Base-by-base conservation (phyloP, 495 filamentous ascomycete species). In the Mycothermus thermophilus region DNA sequence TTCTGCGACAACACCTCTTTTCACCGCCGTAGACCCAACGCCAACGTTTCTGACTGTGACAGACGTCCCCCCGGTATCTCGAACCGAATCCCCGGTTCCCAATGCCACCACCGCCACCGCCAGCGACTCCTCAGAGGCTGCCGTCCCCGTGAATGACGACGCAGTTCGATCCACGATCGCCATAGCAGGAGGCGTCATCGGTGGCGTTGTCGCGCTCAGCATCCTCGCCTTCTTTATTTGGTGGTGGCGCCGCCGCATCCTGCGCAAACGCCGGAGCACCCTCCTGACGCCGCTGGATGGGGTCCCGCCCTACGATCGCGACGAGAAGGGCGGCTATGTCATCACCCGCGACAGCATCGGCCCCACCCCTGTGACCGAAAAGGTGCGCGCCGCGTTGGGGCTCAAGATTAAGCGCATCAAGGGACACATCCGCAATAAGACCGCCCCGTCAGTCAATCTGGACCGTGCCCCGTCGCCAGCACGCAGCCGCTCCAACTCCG, bases 161-260 rank as follows among this genome's bases (percentile, higher is more conserved):
- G 39, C 50, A 5, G 52, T 47, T 12, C 47, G 49, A n/a, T 56
- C 58, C 25, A 61, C 60, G 4, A 45, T 59, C 27, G 58, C 57
- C 10, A 54, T 72, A 24, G 62, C 64, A 3, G 67, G 56, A 7
- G 64, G 67, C 5, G 66, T 72, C 14, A 43, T 69, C n/a, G 68
- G 67, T 9, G 59, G 60, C 4, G 47, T 68, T 8, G 55, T 59
- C 11, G 44, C 59, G 21, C 38, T 71, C 42, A 57, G 57, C 27
- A 34, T 70, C 1, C 37, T 68, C 19, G 64, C 48, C 4, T 60
- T 71, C 29, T 18, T 68, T 2, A 37, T 71, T 19, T 73, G 61
- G 62, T 54, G 59, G 42, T 66, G 62, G 54, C 52, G 63, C 34
- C 58, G 60, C 35, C 58, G 55, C 13, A 40, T 44, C 22, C 30